Evolutionary conservation across 768 basidiomycete species (phyloP).

Genomic region (Amanita thiersii): DNA sequence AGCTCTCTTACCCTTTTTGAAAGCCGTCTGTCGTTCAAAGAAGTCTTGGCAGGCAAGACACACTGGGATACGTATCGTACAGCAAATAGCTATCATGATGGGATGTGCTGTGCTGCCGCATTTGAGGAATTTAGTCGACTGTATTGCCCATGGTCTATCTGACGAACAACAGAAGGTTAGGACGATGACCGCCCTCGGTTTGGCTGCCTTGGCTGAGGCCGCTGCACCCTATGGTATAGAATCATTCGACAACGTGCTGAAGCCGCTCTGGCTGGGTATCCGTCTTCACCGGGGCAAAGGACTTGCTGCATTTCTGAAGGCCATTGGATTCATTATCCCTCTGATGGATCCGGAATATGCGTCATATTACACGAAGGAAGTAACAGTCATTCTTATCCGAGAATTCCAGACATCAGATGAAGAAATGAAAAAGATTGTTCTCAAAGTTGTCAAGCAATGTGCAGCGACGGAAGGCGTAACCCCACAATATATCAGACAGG

Average conservation of each 20-base stretch:
- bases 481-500: conserved; percentile 91
- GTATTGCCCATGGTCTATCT: conserved; percentile 86
- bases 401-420: conserved; percentile 99
- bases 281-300: conserved; percentile 93
- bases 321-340: conserved; percentile 98
- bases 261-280: conserved; percentile 91
- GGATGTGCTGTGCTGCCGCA: conserved; percentile 97
- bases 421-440: conserved; percentile 99
- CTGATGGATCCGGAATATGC: conserved; percentile 99
- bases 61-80: conserved; percentile 98
- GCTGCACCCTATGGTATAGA: conserved; percentile 99
- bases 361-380: conserved; percentile 98
- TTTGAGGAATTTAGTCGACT: conserved; percentile 91
- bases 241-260: conserved; percentile 95
- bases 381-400: conserved; percentile 92
- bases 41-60: conserved; percentile 99
- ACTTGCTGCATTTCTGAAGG: conserved; percentile 91
- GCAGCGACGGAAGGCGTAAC: conserved; percentile 98
- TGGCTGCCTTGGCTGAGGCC: conserved; percentile 94
- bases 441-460: conserved; percentile 99
- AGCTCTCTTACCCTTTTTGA: conserved; percentile 93
- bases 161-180: conserved; percentile 96
- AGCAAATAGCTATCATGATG: conserved; percentile 99
- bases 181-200: conserved; percentile 88
- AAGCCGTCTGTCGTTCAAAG: conserved; percentile 96